phyloP scores from a whole-genome alignment of 2,329 filamentous ascomycete species.

The Paraconiothyrium sp. region DNA sequence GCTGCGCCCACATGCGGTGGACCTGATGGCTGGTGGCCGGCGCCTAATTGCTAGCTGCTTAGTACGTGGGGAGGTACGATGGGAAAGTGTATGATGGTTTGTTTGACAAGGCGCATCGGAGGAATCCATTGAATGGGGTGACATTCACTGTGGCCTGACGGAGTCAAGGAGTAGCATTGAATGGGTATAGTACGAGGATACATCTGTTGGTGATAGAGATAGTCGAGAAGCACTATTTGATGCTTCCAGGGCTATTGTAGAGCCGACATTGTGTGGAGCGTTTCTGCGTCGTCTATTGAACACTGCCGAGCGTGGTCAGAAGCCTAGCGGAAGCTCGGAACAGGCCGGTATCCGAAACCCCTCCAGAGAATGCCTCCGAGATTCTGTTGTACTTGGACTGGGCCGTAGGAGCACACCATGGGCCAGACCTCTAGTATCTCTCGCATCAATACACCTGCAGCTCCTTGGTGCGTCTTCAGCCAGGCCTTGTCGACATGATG shows the following conservation, averaged over 20 bases:
- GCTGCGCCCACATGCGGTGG: slow-evolving; percentile 62
- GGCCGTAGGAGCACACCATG: neutral
- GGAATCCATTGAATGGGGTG: slow-evolving; percentile 61
- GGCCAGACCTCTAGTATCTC: neutral
- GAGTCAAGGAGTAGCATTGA: slow-evolving; percentile 60
- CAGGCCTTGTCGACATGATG: neutral
- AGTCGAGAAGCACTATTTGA: no score
- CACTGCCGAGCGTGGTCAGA: neutral
- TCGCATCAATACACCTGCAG: neutral
- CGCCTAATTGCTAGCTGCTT: slow-evolving; percentile 63
- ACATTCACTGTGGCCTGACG: slow-evolving; percentile 62
- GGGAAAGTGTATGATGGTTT: slow-evolving; percentile 65
- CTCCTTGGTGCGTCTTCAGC: neutral
- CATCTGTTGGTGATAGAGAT: slow-evolving; percentile 27
- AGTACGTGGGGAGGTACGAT: slow-evolving; percentile 62
- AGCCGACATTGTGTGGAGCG: no score
- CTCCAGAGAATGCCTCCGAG: neutral
- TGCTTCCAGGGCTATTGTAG: no score
- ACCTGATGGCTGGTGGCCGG: slow-evolving; percentile 62
- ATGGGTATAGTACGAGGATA: slow-evolving; percentile 52
- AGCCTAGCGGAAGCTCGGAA: neutral
- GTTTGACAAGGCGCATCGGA: slow-evolving; percentile 60
- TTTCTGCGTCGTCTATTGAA: no score
- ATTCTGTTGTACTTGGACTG: slow-evolving; percentile 31
- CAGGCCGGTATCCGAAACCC: neutral